Evolutionary conservation across 306 rosid species (phyloP), one percentile per base, ranked within the genome.

Genomic region (Echinosophora koreensis): DNA sequence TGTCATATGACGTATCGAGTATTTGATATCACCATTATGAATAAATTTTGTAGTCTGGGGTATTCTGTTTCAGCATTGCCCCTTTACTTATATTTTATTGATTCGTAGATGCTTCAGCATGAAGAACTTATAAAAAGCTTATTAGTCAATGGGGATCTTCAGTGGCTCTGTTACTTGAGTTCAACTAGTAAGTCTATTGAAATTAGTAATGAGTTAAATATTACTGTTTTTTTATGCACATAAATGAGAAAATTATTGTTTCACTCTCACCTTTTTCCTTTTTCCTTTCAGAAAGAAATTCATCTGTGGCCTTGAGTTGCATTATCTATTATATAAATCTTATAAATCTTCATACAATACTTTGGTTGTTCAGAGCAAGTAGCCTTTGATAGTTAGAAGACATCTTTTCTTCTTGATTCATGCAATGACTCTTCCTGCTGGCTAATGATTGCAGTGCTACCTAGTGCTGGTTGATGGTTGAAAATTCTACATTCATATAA

Each of bases 161-260:
- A 32, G 70, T 89, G 97, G 92, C 89, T 95, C 35, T 68, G 93
- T 77, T 95, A 95, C 83, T 87, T 95, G 89, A 90, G 97, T 54
- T 89, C 97, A 17, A 92, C 97, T 22, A 84, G 98, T 95, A 80
- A 74, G 91, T 79, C 65, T 74, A 4, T 50, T 80, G 68, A 66
- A 72, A 74, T 76, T 67, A 44, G 47, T 63, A 37, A 71, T 14
- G 50, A 66, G 74, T 42, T 42, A 38, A 46, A 10, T 58, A 9
- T 55, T 34, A 37, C 3, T 16, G 37, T 39, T 77, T 73, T 2
- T 57, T 68, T 37, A 41, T 67, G 49, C 56, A 32, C 60, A 9
- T 73, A 22, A 66, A 66, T 62, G 62, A 28, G 5, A 42, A 60
- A 12, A 32, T 13, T 22, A 44, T 39, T 13, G 42, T 59, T 44